A percentile compares a stretch with the other conserved stretches of the same genome.
These are phyloP conservation scores for Pythium monospermum DNA, from an alignment of 352 stramenopile genomes.

Conservation along the genomic window DNA sequence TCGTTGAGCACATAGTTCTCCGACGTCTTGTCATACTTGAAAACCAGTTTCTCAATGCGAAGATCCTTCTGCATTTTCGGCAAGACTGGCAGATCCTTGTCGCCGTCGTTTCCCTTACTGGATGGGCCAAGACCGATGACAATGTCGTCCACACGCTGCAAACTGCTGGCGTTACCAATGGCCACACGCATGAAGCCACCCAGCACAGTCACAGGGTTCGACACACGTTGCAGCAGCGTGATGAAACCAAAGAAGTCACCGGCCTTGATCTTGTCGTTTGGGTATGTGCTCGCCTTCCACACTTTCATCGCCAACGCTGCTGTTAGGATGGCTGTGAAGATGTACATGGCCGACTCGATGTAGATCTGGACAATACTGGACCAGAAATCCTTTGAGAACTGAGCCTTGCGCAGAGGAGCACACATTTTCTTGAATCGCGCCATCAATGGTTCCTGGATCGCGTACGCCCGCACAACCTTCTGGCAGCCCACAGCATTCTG, in stretches of 20 bases:
- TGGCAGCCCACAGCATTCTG: conserved; percentile 82
- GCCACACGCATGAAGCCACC: conserved; percentile 88
- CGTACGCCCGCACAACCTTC: conserved; percentile 85
- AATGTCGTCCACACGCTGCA: conserved; percentile 86
- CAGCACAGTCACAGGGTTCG: conserved; percentile 74
- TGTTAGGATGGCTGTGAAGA: conserved; percentile 87
- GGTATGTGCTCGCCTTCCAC: conserved; percentile 33
- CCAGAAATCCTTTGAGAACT: conserved; percentile 89
- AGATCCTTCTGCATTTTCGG: conserved; percentile 83
- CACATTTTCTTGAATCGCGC: conserved; percentile 66
- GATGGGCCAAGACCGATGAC: conserved; percentile 51
- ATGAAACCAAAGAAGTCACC: conserved; percentile 86
- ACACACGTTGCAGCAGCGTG: conserved; percentile 72
- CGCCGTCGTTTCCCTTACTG: conserved; percentile 19
- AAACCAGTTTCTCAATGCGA: conserved; percentile 74
- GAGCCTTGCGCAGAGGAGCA: conserved; percentile 59
- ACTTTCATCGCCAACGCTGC: conserved; percentile 83
- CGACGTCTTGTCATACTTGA: conserved; percentile 84
- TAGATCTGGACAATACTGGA: conserved; percentile 89
- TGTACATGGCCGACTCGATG: conserved; percentile 88
- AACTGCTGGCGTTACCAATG: conserved; percentile 81
- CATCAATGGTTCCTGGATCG: conserved; percentile 76
- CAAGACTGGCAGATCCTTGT: conserved; percentile 65
- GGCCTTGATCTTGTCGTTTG: conserved; percentile 42
- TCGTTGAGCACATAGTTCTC: conserved; percentile 84